Evolutionary conservation across 257 asterid species (phyloP).

Genomic region (Phtheirospermum japonicum): DNA sequence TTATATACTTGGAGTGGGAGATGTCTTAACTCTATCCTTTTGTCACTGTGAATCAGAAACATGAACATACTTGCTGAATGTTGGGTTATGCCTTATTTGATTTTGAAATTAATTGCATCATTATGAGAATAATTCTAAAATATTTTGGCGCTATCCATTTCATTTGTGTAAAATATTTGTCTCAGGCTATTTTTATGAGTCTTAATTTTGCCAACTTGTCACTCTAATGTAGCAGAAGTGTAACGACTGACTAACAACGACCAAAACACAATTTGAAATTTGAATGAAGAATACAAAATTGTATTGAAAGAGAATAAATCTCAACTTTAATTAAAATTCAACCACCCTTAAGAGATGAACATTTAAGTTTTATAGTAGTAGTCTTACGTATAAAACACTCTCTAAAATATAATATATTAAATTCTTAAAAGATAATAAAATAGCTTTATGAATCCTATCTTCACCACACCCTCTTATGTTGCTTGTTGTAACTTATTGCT

Average conservation of each 20-base stretch:
- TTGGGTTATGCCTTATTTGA: conserved; percentile 1
- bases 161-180: not conserved
- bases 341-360: too few species aligned
- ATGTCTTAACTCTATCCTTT: conserved; percentile 12
- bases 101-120: conserved; percentile 13
- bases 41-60: conserved; percentile 13
- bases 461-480: conserved; percentile 1
- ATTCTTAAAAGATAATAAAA: too few species aligned
- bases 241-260: too few species aligned
- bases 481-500: conserved; percentile 25
- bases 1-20: conserved; percentile 7
- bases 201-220: conserved; percentile 19
- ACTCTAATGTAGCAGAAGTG: too few species aligned
- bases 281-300: too few species aligned
- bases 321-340: too few species aligned
- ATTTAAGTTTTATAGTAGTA: too few species aligned
- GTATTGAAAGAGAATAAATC: too few species aligned
- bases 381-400: too few species aligned
- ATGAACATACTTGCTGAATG: not conserved
- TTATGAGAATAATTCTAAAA: conserved; percentile 8
- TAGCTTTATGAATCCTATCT: too few species aligned
- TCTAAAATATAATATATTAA: too few species aligned
- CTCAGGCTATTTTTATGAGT: conserved; percentile 16
- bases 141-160: conserved; percentile 15
- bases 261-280: too few species aligned